Base-by-base conservation (phyloP, 805 yeast genomes). In the Kluyveromyces dobzhanskii region DNA sequence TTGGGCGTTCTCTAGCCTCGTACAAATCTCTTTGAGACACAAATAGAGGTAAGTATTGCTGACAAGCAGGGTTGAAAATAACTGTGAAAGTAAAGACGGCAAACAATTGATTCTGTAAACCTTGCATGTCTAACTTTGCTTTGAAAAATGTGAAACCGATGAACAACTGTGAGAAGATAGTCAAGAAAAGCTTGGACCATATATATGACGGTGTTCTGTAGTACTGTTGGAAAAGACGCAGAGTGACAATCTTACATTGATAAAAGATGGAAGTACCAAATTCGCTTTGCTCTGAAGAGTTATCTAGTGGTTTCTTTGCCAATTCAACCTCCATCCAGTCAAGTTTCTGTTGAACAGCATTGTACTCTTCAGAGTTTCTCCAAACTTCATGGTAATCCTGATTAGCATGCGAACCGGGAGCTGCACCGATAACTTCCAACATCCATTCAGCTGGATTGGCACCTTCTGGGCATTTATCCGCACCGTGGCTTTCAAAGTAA, bases 381-480 rank as follows among this genome's bases (percentile, higher is more conserved):
- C 96, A 85, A 35, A 81, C 85, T 53, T 82, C 80, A 53, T 75
- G 69, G 52, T 79, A 82, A 58, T 82, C 84, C 60, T 78, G 83
- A 35, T 68, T 67, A 14, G 86, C 83, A 49, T 76, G 80, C 26
- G 85, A 75, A 38, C 86, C 87, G 5, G 87, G 87, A 26, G 87
- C 86, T 39, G 87, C 87, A 52, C 88, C 87, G 51, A 80, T 81
- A 46, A 79, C 83, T 45, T 82, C 82, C 61, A 86, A 67, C 94
- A 86, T 86, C 92, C 94, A 86, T 65, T 85, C 95, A 11, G 88
- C 90, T 24, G 90, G 92, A 48, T 83, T 83, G 4, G 85, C 86
- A 30, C 69, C 67, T 5, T 67, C 63, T 16, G 88, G 87, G 64
- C 88, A 82, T 40, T 66, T 64, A 18, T 69, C 71, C 30, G 87